Base-by-base conservation (phyloP, 768 basidiomycete species). In the Pulveroboletus sp. region DNA sequence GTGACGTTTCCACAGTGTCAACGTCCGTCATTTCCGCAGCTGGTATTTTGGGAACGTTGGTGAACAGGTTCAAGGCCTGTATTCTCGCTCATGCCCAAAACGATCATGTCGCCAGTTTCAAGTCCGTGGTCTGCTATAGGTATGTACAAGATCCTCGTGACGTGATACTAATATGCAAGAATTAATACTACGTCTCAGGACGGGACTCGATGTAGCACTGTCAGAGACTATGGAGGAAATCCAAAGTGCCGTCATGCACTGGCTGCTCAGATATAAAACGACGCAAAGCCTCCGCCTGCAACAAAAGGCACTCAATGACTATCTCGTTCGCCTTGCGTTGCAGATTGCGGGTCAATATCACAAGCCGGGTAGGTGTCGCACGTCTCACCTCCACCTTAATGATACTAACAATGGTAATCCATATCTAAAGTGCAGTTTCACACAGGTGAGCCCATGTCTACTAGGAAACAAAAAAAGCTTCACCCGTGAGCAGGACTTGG, bases 61-160 rank as follows among this genome's bases (percentile, higher is more conserved):
- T 58, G 35, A 49, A 55, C 0, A 55, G 50, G 28, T 66, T 88
- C 42, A 59, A 56, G 14, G 56, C 62, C 7, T 62, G 54, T 8
- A 69, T 88, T 42, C 57, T 44, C 0, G 50, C 63, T 0, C 59
- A 62, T 47, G 80, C 80, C 3, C 48, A 35, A 5, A 74, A 84
- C 50, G 57, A 67, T 0, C 67, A 72, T 30, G 83, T 88, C 9
- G 86, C 70, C 2, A 80, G 76, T 1, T 86, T 88, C 75, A 90
- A 91, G 64, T 87, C 86, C 9, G 76, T 89, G 39, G 74, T 81
- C 1, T 87, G 86, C 66, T 90, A 91, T 62, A 79, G 66, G 66
- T 59, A 51, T 17, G 21, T 21, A 21, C 3, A 21, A 2, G 52
- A 2, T 24, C 3, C 17, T 28, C 24, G 6, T 12, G 32, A 11